These are phyloP conservation scores for Berkeleyomyces rouxiae DNA, from an alignment of 2,329 filamentous ascomycete genomes.

Conservation along the genomic window DNA sequence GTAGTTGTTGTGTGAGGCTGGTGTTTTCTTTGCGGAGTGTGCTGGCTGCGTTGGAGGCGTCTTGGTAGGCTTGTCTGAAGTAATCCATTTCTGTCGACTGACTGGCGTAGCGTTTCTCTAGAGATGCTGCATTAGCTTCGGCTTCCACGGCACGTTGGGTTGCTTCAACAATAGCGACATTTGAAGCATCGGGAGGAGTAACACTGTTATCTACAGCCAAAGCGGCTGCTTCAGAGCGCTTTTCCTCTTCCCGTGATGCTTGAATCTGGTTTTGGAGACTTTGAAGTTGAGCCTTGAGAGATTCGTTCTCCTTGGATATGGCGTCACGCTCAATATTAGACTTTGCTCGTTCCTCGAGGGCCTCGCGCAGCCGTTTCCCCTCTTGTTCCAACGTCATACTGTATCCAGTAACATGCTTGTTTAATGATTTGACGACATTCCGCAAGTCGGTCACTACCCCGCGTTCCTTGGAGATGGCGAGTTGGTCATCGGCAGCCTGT, in stretches of 20 bases:
- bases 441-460: conserved; percentile 21
- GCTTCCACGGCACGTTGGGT: conserved; percentile 6
- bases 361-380: conserved; percentile 31
- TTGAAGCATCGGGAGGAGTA: background rate
- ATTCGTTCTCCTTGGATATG: conserved; percentile 22
- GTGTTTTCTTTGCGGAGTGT: conserved; percentile 30
- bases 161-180: background rate
- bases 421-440: conserved; percentile 27
- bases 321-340: conserved; percentile 30
- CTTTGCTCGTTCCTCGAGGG: conserved; percentile 32
- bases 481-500: conserved; percentile 21
- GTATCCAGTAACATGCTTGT: conserved; percentile 30
- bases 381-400: conserved; percentile 28
- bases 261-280: conserved; percentile 19
- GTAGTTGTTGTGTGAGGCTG: conserved; percentile 26
- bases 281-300: conserved; percentile 19
- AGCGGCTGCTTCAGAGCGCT: conserved; percentile 20
- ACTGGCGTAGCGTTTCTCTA: conserved; percentile 23
- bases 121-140: conserved; percentile 1
- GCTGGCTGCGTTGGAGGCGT: conserved; percentile 32
- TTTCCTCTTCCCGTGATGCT: conserved; percentile 17
- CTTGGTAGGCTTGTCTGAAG: conserved; percentile 40
- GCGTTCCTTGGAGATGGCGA: conserved; percentile 25
- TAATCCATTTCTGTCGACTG: conserved; percentile 37
- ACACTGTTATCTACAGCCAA: background rate